Percentiles rank a stretch among this genome's conserved stretches.
Evolutionary conservation across 2,329 filamentous ascomycete species (phyloP).

Genomic region (Monilinia vaccinii-corymbosi): DNA sequence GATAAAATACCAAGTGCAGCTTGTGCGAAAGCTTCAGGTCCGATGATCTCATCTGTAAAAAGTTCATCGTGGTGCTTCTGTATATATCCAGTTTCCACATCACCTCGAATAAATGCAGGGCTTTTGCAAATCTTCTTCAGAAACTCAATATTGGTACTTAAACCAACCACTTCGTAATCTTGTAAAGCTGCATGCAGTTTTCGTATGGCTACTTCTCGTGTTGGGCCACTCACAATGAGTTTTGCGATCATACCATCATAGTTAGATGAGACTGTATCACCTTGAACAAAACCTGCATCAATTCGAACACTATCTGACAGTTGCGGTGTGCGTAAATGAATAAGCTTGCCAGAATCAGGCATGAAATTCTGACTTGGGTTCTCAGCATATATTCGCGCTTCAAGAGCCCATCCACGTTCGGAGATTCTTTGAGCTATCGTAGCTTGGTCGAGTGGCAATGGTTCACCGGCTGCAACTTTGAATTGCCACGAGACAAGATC

Average conservation of each 20-base stretch:
- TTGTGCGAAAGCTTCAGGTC: conserved; percentile 73
- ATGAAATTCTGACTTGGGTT: conserved; percentile 88
- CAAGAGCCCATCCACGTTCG: conserved; percentile 75
- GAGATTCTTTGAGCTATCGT: conserved; percentile 62
- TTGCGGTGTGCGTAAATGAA: conserved; percentile 70
- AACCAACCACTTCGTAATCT: conserved; percentile 84
- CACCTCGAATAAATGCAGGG: conserved; percentile 71
- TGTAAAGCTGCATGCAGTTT: conserved; percentile 74
- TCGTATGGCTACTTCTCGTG: conserved; percentile 70
- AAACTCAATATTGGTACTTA: conserved; percentile 95
- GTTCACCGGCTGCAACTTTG: conserved; percentile 65
- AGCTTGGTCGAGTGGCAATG: conserved; percentile 55
- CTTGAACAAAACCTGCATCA: conserved; percentile 85
- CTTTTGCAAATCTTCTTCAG: conserved; percentile 79
- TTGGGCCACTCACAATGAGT: conserved; percentile 78
- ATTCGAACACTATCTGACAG: conserved; percentile 69
- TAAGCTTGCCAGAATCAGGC: conserved; percentile 80
- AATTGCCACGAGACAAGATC: conserved; percentile 95
- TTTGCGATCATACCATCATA: conserved; percentile 99
- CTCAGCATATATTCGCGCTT: conserved; percentile 94
- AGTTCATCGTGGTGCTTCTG: conserved; percentile 76
- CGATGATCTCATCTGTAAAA: conserved; percentile 53
- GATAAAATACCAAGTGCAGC: conserved; percentile 69
- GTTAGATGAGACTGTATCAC: conserved; percentile 85
- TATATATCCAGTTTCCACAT: conserved; percentile 95